phyloP scores from a whole-genome alignment of 2,329 filamentous ascomycete genomes.

The Fusarium sp. region DNA sequence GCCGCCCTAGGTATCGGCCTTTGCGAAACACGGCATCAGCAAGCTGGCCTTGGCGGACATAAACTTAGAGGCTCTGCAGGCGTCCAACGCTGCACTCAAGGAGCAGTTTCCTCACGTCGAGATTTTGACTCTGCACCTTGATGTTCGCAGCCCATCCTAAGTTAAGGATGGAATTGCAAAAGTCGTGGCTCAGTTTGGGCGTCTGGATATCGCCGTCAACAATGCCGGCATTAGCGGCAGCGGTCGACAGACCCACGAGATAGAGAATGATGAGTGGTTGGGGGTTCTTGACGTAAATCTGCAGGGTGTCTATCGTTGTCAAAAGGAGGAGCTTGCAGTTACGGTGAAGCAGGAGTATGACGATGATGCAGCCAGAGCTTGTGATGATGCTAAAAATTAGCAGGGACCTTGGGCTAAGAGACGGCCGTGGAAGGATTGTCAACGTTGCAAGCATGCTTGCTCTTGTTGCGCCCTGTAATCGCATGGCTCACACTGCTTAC shows the following conservation, averaged over 20 bases:
- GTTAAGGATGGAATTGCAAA: slow-evolving; percentile 58
- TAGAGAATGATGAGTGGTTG: slow-evolving; percentile 61
- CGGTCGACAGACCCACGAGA: slow-evolving; percentile 57
- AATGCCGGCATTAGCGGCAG: slow-evolving; percentile 64
- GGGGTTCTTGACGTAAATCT: slow-evolving; percentile 65
- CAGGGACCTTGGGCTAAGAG: slow-evolving; percentile 51
- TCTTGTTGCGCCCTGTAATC: slow-evolving; percentile 53
- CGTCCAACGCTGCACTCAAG: slow-evolving; percentile 50
- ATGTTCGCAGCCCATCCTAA: slow-evolving; percentile 58
- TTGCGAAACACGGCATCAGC: slow-evolving; percentile 61
- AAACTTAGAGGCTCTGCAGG: slow-evolving; percentile 49
- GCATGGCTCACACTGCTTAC: slow-evolving; percentile 59
- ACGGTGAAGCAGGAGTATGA: slow-evolving; percentile 63
- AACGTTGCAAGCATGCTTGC: slow-evolving; percentile 67
- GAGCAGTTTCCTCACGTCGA: slow-evolving; percentile 54
- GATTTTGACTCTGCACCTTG: slow-evolving; percentile 55
- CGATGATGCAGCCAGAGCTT: background rate
- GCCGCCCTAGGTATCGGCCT: slow-evolving; percentile 59
- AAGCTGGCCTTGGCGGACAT: slow-evolving; percentile 61
- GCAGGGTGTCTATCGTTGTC: slow-evolving; percentile 68
- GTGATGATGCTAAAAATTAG: background rate
- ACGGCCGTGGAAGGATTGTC: slow-evolving; percentile 64
- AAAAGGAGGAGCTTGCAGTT: slow-evolving; percentile 62
- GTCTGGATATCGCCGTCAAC: slow-evolving; percentile 68
- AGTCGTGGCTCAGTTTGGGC: slow-evolving; percentile 59